Evolutionary conservation across 331 rosid species (phyloP).

Genomic region (Quercus lobata): DNA sequence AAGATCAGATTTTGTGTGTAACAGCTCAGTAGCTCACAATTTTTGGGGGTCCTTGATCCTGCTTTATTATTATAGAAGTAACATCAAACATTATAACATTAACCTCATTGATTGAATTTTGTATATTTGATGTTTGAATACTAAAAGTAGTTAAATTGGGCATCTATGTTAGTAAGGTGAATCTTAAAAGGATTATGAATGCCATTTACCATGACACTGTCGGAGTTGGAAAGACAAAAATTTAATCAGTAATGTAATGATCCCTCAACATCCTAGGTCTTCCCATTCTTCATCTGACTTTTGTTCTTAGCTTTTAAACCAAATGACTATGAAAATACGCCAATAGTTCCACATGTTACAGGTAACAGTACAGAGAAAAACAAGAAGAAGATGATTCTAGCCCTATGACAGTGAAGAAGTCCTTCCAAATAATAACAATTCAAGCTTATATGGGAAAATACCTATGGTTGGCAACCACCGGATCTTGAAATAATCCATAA

Average conservation of each 20-base stretch:
- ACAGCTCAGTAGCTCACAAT: constrained; percentile 3
- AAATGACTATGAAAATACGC: too few relatives aligned
- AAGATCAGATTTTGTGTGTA: constrained; percentile 7
- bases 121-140: not conserved
- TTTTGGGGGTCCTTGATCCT: not conserved
- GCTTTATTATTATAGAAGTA: not conserved
- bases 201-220: not conserved
- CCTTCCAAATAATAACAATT: constrained; percentile 19
- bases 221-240: not conserved
- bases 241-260: too few relatives aligned
- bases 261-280: too few relatives aligned
- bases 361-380: not conserved
- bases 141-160: not conserved
- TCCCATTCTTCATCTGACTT: too few relatives aligned
- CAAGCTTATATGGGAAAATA: constrained; percentile 26
- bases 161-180: not conserved
- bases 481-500: constrained; percentile 66
- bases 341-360: too few relatives aligned
- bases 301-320: too few relatives aligned
- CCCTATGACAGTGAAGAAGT: not conserved
- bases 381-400: not conserved
- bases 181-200: not conserved
- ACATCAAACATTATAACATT: not conserved
- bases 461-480: constrained; percentile 61
- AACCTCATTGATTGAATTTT: not conserved